Conservation (phyloP, 1,284 basidiomycete genomes). For the Anthracocystis setariae region DNA sequence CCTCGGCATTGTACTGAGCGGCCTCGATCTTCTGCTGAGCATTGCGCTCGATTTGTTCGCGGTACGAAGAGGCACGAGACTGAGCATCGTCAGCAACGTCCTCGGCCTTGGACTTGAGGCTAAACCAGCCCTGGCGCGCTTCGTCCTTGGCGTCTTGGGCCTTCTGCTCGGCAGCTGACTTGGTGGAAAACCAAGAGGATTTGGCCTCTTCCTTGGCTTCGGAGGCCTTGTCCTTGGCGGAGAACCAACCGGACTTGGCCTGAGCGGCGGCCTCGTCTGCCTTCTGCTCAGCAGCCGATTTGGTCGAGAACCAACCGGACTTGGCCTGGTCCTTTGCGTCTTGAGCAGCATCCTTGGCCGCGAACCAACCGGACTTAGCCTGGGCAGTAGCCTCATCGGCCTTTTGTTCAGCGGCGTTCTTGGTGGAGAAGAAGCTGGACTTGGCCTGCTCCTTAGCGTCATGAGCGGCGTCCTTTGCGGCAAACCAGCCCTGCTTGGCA, state of each 20-base stretch:
- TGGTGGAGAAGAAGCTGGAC: slow-evolving; percentile 30
- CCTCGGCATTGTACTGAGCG: slow-evolving; percentile 51
- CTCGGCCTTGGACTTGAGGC: slow-evolving; percentile 41
- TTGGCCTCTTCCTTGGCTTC: slow-evolving; percentile 33
- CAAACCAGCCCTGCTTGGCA: slow-evolving; percentile 19
- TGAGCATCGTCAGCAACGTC: slow-evolving; percentile 27
- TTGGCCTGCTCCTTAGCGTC: slow-evolving; percentile 23
- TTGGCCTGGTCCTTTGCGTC: slow-evolving; percentile 30
- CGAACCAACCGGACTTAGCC: slow-evolving; percentile 29
- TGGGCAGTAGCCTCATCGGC: slow-evolving; percentile 25
- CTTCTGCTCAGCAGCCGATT: slow-evolving; percentile 15
- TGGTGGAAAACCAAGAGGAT: slow-evolving; percentile 29
- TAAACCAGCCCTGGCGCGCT: slow-evolving; percentile 43
- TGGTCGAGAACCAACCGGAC: slow-evolving; percentile 26
- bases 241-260: slow-evolving; percentile 32
- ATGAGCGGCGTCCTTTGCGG: slow-evolving; percentile 29
- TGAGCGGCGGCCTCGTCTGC: slow-evolving; percentile 28
- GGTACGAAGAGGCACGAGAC: slow-evolving; percentile 11
- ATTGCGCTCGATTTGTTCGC: slow-evolving; percentile 41
- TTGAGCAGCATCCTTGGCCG: slow-evolving; percentile 24
- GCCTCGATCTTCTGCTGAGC: slow-evolving; percentile 49
- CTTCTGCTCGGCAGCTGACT: slow-evolving; percentile 30
- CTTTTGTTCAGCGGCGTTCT: slow-evolving; percentile 36
- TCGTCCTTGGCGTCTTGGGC: slow-evolving; percentile 33
- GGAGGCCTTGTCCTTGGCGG: slow-evolving; percentile 34